phyloP scores from a whole-genome alignment of 2,329 filamentous ascomycete genomes.

The Ceratocystis destructans region DNA sequence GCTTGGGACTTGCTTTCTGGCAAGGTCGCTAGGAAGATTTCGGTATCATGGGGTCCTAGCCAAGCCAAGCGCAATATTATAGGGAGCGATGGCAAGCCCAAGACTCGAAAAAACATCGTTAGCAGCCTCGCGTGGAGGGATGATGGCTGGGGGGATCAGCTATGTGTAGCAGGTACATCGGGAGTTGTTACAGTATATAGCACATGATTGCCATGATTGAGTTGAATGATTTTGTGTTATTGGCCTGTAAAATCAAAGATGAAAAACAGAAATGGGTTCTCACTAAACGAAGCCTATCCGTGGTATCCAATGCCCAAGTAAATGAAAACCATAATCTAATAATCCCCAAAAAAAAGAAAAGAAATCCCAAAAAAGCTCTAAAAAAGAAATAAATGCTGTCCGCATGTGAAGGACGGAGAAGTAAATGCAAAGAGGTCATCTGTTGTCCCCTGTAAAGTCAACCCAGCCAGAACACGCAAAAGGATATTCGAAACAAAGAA shows the following conservation, averaged over 20 bases:
- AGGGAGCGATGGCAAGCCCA: constrained; percentile 47
- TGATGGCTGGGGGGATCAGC: constrained; percentile 48
- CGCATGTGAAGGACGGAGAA: neutral
- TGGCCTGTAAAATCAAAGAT: no score
- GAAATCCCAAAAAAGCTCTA: neutral
- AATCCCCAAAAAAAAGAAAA: neutral
- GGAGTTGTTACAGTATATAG: constrained; percentile 53
- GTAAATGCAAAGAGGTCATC: neutral
- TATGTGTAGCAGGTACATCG: constrained; percentile 51
- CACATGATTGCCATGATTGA: constrained; percentile 10
- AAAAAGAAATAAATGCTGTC: neutral
- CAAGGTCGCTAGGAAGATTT: constrained; percentile 48
- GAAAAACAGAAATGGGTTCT: neutral
- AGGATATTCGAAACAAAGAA: neutral
- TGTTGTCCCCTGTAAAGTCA: neutral
- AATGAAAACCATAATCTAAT: neutral
- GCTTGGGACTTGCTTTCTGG: constrained; percentile 79
- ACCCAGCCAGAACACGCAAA: neutral
- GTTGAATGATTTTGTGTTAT: neutral
- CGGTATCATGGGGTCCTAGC: constrained; percentile 42
- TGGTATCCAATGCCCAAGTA: neutral
- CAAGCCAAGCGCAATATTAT: constrained; percentile 39
- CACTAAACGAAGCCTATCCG: neutral
- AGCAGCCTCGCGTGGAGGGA: constrained; percentile 52
- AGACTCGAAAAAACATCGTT: constrained; percentile 44